phyloP scores from a whole-genome alignment of 768 basidiomycete species.

The Naematelia encephala region DNA sequence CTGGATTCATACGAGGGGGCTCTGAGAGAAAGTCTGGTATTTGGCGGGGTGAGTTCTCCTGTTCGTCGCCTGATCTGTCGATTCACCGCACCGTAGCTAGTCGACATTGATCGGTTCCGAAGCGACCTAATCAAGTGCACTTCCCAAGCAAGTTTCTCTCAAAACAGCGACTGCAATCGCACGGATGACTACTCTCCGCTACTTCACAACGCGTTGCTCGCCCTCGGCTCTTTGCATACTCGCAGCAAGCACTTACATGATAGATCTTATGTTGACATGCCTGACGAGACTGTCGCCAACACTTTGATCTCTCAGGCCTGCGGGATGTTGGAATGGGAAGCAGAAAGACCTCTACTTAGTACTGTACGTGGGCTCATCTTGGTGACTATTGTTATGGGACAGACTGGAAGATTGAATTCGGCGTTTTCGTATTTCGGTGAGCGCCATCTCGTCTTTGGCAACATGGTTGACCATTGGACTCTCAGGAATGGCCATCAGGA shows the following conservation, averaged over 20 bases:
- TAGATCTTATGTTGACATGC: background rate
- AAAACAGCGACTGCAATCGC: background rate
- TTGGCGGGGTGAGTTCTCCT: background rate
- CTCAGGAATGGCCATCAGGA: background rate
- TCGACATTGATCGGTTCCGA: background rate
- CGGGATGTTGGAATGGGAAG: background rate
- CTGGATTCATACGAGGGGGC: background rate
- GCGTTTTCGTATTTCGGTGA: background rate
- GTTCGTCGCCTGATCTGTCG: background rate
- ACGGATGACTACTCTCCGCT: background rate
- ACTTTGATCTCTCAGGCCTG: background rate
- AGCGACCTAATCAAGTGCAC: background rate
- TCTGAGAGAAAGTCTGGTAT: background rate
- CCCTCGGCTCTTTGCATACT: background rate
- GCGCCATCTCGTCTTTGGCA: background rate
- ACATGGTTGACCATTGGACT: background rate
- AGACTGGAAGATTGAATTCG: background rate
- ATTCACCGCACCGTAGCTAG: background rate
- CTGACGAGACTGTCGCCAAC: background rate
- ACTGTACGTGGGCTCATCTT: background rate
- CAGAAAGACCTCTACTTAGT: background rate
- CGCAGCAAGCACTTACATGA: too few species aligned
- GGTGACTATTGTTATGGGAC: background rate
- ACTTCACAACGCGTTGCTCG: background rate
- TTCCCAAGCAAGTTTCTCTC: background rate